phyloP scores from a whole-genome alignment of 148 eudicot genomes.

The Rhododendron ferrugineum region DNA sequence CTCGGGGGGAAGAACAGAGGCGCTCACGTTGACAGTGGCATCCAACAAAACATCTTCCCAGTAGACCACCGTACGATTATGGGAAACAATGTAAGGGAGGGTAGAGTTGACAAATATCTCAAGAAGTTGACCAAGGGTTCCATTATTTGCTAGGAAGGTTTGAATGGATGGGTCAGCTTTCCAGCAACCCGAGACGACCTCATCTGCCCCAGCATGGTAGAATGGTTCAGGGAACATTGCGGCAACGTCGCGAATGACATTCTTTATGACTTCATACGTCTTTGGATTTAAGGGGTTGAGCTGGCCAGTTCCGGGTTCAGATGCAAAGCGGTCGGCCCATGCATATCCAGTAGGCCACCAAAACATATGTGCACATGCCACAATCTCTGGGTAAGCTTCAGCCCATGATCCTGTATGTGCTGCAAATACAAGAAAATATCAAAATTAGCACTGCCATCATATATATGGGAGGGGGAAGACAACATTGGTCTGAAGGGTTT shows the following conservation, averaged over 20 bases:
- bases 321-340: slow-evolving; percentile 69
- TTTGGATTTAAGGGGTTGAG: slow-evolving; percentile 79
- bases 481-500: neutral
- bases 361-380: slow-evolving; percentile 73
- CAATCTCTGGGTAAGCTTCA: slow-evolving; percentile 81
- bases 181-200: slow-evolving; percentile 79
- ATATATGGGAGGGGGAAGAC: neutral
- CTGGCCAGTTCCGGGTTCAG: slow-evolving; percentile 92
- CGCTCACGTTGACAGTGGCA: slow-evolving; percentile 29
- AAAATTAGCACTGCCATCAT: neutral
- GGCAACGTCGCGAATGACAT: slow-evolving; percentile 41
- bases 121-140: slow-evolving; percentile 59
- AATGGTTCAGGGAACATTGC: slow-evolving; percentile 72
- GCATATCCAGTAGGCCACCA: slow-evolving; percentile 70
- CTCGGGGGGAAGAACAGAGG: slow-evolving; percentile 49
- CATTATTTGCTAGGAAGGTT: slow-evolving; percentile 35
- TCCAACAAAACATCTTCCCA: slow-evolving; percentile 88
- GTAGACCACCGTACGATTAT: slow-evolving; percentile 62
- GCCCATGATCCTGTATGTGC: slow-evolving; percentile 96
- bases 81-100: slow-evolving; percentile 48
- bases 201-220: slow-evolving; percentile 77
- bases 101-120: slow-evolving; percentile 67
- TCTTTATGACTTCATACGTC: slow-evolving; percentile 63
- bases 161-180: slow-evolving; percentile 61
- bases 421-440: slow-evolving; percentile 25